Evolutionary conservation across 1,284 basidiomycete genomes (phyloP), one percentile per base, ranked within the genome.

Genomic region (Puccinia triticina): DNA sequence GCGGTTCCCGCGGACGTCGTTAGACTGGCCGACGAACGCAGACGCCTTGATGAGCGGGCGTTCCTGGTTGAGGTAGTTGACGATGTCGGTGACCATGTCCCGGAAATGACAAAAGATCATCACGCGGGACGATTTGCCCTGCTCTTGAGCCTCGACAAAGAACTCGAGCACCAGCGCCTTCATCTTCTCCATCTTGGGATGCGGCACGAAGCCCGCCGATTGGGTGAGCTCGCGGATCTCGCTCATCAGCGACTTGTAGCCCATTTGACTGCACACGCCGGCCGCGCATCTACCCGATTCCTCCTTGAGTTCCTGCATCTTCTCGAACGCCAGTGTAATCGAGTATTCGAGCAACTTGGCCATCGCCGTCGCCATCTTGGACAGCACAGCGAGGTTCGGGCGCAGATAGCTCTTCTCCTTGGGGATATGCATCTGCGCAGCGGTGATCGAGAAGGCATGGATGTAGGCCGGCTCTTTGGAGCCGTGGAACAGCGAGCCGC

Each of bases 71-170:
- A 87, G 74, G 79, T 83, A 61, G 66, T 83, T 90, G 23, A 97
- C 94, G 76, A 99, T 91, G 88, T 99, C 95, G 77, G 95, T 92
- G 2, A 99, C 94, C 76, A 92, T 93, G 82, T 94, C 92, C 72
- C 97, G 90, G 86, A 91, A 96, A 7, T 93, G 92, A 83, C 93
- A 94, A 86, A 99, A 99, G 0, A 99, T 93, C 93, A 99, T 99
- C n/a, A 92, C 93, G 83, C 92, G 90, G 0, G 94, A 94, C 83
- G 90, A 88, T 53, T 90, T 88, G 12, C 85, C 88, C 83, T 91
- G 90, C 48, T 89, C 88, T 72, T 91, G 88, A 55, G 89, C 89
- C 84, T 90, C 88, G 11, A 90, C 91, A 85, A 98, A 96, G 86
- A 97, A 93, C 55, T 93, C 90, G 11, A 95, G 88, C 1, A 95